phyloP scores from a whole-genome alignment of 2,329 filamentous ascomycete genomes.

The Colletotrichum simmondsii region DNA sequence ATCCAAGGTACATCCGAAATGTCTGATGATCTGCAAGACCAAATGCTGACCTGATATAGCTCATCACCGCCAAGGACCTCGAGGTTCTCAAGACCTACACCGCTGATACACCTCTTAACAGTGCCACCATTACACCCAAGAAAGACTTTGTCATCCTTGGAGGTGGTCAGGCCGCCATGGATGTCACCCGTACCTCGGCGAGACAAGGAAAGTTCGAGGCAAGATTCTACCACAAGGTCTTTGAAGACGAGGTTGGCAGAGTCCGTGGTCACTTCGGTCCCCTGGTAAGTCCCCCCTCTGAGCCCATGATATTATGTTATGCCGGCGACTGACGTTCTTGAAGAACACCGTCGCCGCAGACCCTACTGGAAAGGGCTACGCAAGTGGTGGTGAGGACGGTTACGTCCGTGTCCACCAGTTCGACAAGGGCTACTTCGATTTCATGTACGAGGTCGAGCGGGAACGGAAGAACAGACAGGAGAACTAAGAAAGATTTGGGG shows the following conservation, averaged over 20 bases:
- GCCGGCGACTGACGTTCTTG: slow-evolving; percentile 8
- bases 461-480: slow-evolving; percentile 67
- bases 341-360: slow-evolving; percentile 93
- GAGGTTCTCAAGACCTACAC: slow-evolving; percentile 92
- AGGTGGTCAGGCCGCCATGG: slow-evolving; percentile 98
- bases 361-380: slow-evolving; percentile 91
- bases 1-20: slow-evolving; percentile 73
- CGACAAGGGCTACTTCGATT: slow-evolving; percentile 98
- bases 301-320: too few species aligned
- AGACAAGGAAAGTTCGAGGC: slow-evolving; percentile 99
- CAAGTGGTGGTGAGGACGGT: slow-evolving; percentile 95
- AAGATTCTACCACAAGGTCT: slow-evolving; percentile 99
- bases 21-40: background rate
- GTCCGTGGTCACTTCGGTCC: slow-evolving; percentile 97
- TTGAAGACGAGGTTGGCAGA: slow-evolving; percentile 98
- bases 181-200: slow-evolving; percentile 93
- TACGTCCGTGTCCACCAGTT: slow-evolving; percentile 99
- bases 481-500: slow-evolving; percentile 20
- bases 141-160: slow-evolving; percentile 99
- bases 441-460: slow-evolving; percentile 97
- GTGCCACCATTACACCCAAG: slow-evolving; percentile 90
- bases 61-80: slow-evolving; percentile 87
- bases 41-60: slow-evolving; percentile 53
- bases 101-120: slow-evolving; percentile 96
- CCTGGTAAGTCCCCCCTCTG: slow-evolving; percentile 58